Base-by-base conservation (phyloP, 345 rosid genomes). In the Bruguiera sexangula region DNA sequence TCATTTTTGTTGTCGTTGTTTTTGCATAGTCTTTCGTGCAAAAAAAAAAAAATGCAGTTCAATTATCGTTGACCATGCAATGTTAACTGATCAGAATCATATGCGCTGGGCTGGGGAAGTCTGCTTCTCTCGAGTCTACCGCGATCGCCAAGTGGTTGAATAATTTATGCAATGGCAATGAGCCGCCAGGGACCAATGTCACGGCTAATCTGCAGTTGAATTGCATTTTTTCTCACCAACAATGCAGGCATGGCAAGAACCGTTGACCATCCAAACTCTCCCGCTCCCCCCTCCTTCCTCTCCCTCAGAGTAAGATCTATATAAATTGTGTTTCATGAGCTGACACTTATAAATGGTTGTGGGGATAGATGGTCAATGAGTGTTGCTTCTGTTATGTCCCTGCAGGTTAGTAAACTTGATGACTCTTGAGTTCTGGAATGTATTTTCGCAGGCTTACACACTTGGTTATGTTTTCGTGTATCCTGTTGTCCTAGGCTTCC, bases 21-120 rank as follows among this genome's bases (percentile, higher is more conserved):
- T 27, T 2, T 27, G 29, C 29, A 27, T 1, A 27, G 2, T 27
- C 29, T 27, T 27, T 27, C 29, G 29, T 27, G 24, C 24, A 24
- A 24, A 24, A 24, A 24, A 1, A 24, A 24, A 27, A 27, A 27
- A 27, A 27, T 27, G 2, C 0, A 52, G 21, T 37, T 54, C 19
- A 57, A 34, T 53, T 29, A 48, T 4, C 8, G 6, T 68, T 58
- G 34, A 27, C n/a, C 29, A 8, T 52, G n/a, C 21, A 11, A 65
- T 24, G 24, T 58, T 56, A 6, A 31, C 62, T 67, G 37, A 21
- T 71, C 76, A 95, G 98, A 98, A 95, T 86, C 99, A 95, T 73
- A 95, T 95, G 99, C 97, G 99, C 62, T 81, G 83, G 76, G 99
- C 96, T 64, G 99, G 98, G 73, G 99, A 92, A 82, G 98, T 92